Evolutionary conservation across 2,329 filamentous ascomycete species (phyloP), one percentile per base, ranked within the genome.

Genomic region (Alternaria ethzedia): DNA sequence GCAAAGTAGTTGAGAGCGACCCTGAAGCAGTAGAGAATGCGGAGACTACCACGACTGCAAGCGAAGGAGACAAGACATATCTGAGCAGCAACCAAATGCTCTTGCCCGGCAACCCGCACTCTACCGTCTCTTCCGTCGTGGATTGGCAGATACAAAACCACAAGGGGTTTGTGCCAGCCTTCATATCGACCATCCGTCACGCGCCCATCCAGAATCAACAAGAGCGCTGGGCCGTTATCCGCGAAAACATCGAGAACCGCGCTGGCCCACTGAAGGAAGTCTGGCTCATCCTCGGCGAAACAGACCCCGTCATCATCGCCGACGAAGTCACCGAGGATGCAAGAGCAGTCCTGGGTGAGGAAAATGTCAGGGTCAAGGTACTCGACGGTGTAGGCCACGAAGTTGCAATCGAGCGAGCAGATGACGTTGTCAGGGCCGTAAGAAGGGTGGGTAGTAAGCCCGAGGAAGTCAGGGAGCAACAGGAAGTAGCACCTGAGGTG

Each of bases 61-160:
- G 57, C 23, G 60, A 51, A 47, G 59, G 65, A n/a, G 61, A 66
- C n/a, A 65, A 74, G 4, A 70, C 73, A 11, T 76, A 75, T 41
- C 32, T 69, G 1, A 72, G 71, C 4, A 70, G 66, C 1, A 65
- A 72, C 10, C 57, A 66, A 20, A 54, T 50, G 15, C 79, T 93
- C 13, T 86, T 89, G 4, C 81, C 82, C 3, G 79, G 80, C 12
- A 82, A 86, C 56, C 84, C 86, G 0, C 71, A 81, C 15, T 82
- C 89, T 56, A 88, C 86, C 8, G 85, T 92, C 4, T 86, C 88
- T 0, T 83, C 84, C 4, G 86, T 91, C 0, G 88, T 93, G 52
- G 79, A 82, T 49, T 94, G 91, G 90, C 92, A 95, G 78, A 80
- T 93, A 20, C 81, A 84, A 36, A 74, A 86, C 26, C 91, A 95